These are phyloP conservation scores for Fagus sylvatica DNA, from an alignment of 306 rosid genomes.

Conservation along the genomic window DNA sequence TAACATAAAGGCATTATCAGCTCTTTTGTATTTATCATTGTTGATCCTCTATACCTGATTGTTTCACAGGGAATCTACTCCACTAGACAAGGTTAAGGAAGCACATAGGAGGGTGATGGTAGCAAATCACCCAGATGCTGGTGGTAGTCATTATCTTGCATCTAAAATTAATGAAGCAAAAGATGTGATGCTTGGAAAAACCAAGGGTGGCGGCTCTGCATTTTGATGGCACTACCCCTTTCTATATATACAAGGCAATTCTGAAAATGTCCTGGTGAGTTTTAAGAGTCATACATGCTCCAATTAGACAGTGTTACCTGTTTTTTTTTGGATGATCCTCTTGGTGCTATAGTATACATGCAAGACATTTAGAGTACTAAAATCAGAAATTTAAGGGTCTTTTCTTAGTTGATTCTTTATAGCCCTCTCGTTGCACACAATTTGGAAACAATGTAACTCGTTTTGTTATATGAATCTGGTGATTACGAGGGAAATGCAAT, in stretches of 20 bases:
- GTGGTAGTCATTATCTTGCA: slow-evolving; percentile 95
- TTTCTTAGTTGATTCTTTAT: neutral
- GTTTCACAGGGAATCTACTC: slow-evolving; percentile 53
- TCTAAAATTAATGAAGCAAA: slow-evolving; percentile 93
- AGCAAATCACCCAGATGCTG: slow-evolving; percentile 97
- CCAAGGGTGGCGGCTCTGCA: slow-evolving; percentile 64
- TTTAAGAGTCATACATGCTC: neutral
- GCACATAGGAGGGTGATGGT: slow-evolving; percentile 96
- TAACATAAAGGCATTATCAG: neutral
- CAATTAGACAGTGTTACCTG: neutral
- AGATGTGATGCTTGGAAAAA: slow-evolving; percentile 65
- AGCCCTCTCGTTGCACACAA: neutral
- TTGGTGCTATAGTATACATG: neutral
- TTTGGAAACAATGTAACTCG: neutral
- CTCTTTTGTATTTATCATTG: neutral
- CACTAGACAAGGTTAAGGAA: slow-evolving; percentile 70
- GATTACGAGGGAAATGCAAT: neutral
- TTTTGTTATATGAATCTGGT: neutral
- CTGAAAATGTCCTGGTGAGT: neutral
- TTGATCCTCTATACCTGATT: neutral
- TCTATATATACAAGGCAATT: neutral
- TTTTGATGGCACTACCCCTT: slow-evolving; percentile 42
- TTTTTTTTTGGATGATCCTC: neutral
- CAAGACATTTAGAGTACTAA: neutral
- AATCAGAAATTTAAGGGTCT: neutral